phyloP scores from a whole-genome alignment of 306 rosid genomes.

The Mimosa pudica region DNA sequence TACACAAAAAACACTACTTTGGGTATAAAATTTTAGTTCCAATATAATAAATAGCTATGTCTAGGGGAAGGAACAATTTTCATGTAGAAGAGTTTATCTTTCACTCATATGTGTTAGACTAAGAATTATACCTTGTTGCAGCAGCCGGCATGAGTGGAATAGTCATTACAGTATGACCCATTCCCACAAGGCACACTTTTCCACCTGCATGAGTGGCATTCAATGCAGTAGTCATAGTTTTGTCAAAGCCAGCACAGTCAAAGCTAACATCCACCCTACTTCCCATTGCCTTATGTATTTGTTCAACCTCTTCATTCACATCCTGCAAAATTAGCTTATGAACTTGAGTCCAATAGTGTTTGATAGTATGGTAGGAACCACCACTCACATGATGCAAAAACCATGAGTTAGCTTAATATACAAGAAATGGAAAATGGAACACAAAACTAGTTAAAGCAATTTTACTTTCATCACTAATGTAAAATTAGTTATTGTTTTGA shows the following conservation, averaged over 20 bases:
- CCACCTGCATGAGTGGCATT: not conserved
- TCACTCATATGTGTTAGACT: not conserved
- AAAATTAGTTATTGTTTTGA: not conserved
- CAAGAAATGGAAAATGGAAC: constrained; percentile 8
- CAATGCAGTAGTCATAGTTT: constrained; percentile 52
- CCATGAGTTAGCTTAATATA: not conserved
- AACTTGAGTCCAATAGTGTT: constrained; percentile 8
- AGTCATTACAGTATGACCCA: not conserved
- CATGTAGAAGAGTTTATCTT: not conserved
- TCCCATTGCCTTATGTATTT: constrained; percentile 63
- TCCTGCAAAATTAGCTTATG: constrained; percentile 48
- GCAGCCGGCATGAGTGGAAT: not conserved
- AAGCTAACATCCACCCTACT: constrained; percentile 64
- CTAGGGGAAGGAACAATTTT: not conserved
- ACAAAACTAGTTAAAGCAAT: not conserved
- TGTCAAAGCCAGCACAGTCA: constrained; percentile 86
- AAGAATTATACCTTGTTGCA: constrained; percentile 56
- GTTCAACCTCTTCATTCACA: constrained; percentile 61
- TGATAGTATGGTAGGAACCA: not conserved
- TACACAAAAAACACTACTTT: not conserved
- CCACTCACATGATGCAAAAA: not conserved
- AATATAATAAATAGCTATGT: not conserved
- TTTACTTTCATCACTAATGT: not conserved
- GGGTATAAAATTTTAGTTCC: not conserved
- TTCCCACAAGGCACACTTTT: no score